phyloP scores from a whole-genome alignment of 1,284 basidiomycete species.

The Sparassis latifolia region DNA sequence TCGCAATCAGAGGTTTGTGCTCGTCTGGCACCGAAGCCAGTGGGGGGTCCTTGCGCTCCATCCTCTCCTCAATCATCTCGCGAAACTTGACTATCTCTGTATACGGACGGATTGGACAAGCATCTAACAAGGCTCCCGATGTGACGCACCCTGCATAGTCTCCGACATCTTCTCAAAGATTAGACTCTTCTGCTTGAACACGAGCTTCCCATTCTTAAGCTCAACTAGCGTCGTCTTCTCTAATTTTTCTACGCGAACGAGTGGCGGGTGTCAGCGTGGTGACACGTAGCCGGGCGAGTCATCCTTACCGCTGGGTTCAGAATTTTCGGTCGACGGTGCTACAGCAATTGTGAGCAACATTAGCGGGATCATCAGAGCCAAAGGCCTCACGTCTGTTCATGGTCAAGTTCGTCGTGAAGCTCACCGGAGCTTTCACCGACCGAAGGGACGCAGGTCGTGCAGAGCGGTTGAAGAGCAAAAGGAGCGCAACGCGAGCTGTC shows the following conservation, averaged over 20 bases:
- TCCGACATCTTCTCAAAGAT: constrained; percentile 74
- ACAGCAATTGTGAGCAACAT: too few species aligned
- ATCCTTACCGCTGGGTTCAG: background rate
- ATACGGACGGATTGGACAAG: background rate
- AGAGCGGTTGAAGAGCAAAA: background rate
- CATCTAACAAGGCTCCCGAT: background rate
- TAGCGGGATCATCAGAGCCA: background rate
- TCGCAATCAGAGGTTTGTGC: constrained; percentile 69
- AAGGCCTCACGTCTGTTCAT: constrained; percentile 14
- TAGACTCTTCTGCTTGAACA: constrained; percentile 73
- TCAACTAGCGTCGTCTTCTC: constrained; percentile 45
- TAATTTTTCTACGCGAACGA: constrained; percentile 21
- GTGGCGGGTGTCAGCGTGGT: constrained; percentile 1
- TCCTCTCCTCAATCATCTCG: constrained; percentile 52
- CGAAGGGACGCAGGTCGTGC: background rate
- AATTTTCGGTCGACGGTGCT: background rate
- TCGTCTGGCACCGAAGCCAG: constrained; percentile 57
- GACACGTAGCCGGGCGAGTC: background rate
- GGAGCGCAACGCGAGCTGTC: background rate
- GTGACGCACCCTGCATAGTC: constrained; percentile 66
- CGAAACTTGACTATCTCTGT: constrained; percentile 71
- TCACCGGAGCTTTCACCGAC: constrained; percentile 10
- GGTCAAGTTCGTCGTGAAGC: constrained; percentile 19
- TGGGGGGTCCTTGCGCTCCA: constrained; percentile 38
- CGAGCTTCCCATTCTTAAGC: constrained; percentile 69